These are phyloP conservation scores for Ceratocystis colombiana DNA, from an alignment of 2,329 filamentous ascomycete genomes.

Conservation along the genomic window DNA sequence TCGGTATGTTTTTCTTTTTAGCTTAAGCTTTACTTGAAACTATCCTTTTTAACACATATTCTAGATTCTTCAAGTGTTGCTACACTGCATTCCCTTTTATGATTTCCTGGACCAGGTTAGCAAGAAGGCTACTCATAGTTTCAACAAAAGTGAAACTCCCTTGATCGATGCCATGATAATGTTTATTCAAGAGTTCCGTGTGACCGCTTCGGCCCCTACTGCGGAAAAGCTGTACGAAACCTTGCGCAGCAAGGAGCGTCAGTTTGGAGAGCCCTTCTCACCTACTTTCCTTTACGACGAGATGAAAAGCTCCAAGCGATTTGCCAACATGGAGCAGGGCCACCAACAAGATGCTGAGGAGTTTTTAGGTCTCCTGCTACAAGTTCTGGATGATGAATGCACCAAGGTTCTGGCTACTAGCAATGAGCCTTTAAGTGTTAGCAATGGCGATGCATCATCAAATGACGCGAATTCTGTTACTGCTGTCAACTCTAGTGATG, in stretches of 20 bases:
- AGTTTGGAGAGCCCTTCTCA: constrained; percentile 82
- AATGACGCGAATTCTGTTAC: constrained; percentile 26
- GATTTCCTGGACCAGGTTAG: constrained; percentile 81
- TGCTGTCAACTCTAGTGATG: constrained; percentile 39
- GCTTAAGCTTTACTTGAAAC: not conserved
- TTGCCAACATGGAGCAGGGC: constrained; percentile 65
- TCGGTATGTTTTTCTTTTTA: constrained; percentile 56
- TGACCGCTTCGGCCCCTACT: constrained; percentile 68
- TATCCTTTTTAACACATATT: constrained; percentile 32
- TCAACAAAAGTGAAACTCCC: constrained; percentile 81
- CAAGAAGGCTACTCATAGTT: constrained; percentile 74
- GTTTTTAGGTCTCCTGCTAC: constrained; percentile 85
- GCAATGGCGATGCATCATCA: constrained; percentile 20
- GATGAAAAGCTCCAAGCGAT: constrained; percentile 74
- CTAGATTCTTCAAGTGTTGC: constrained; percentile 85
- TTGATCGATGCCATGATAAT: constrained; percentile 94
- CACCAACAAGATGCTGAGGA: constrained; percentile 98
- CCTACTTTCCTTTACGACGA: constrained; percentile 94
- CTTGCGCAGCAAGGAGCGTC: constrained; percentile 71
- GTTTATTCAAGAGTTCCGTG: constrained; percentile 86
- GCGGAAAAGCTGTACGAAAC: constrained; percentile 61
- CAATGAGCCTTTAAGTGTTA: constrained; percentile 30
- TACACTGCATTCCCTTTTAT: constrained; percentile 91
- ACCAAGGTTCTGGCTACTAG: constrained; percentile 58
- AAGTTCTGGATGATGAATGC: constrained; percentile 89